Base-by-base conservation (phyloP, 2,329 filamentous ascomycete species). In the Peltaster fructicola region DNA sequence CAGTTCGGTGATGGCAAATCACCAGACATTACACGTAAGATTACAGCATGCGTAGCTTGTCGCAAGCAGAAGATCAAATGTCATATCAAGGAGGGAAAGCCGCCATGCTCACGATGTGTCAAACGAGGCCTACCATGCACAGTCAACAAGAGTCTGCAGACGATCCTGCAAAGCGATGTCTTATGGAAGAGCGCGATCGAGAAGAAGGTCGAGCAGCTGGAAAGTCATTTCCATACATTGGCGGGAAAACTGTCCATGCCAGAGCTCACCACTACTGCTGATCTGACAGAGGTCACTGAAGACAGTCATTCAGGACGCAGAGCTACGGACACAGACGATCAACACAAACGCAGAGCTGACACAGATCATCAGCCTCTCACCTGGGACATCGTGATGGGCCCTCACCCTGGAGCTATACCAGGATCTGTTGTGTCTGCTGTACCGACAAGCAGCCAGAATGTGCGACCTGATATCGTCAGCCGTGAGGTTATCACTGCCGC, bases 31-130 rank as follows among this genome's bases (percentile, higher is more conserved):
- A 43, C 38, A 7, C 35, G 37, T 10, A 48, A 44, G 25, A 43
- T 45, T 22, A 44, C 43, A 6, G 51, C 51, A 3, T 54, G 51
- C 30, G 49, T 53, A 6, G 48, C 50, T 13, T 53, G 51, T 34
- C 42, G 50, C 4, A 53, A 52, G 31, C 48, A 50, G 35, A 52
- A 53, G 45, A 47, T 54, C 23, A 55, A 54, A 46, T 57, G 53
- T 28, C 44, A 53, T 27, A 55, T 56, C 50, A 32, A 35, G 23
- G 44, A 49, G 26, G 41, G 42, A 5, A 40, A 50, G 19, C 40
- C 47, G 8, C 53, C 51, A 4, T 57, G 53, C 34, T 41, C 43
- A 3, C 35, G 53, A 16, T 57, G 53, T 37, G 49, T 47, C 34
- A 53, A 52, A 28, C 39, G 51, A 22, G 50, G 48, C 15, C 30